Evolutionary conservation across 768 basidiomycete genomes (phyloP), one percentile per base, ranked within the genome.

Genomic region (Lanmaoa pseudosensibilis): DNA sequence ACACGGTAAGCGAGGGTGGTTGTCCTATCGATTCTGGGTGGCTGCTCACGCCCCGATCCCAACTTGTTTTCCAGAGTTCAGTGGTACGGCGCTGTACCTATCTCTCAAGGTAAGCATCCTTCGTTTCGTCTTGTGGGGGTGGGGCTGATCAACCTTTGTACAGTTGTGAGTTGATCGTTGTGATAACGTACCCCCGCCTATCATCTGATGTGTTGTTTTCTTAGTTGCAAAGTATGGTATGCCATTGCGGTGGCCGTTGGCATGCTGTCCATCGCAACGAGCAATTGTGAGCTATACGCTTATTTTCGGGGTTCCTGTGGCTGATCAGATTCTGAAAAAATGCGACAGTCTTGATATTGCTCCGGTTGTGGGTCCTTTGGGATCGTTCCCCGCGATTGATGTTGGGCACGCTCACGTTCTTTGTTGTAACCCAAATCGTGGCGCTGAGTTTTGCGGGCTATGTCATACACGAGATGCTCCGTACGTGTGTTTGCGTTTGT

Each of bases 341-440:
- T 15, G 1, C 43, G 23, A 39, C 33, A 77, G 77, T 77, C 55
- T 66, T 77, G 21, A 63, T 78, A 12, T 59, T 78, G 36, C 62
- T 77, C n/a, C 72, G 74, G 2, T 30, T 77, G 9, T 78, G 77
- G 77, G 60, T 73, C 23, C 58, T 76, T 6, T 77, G 76, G 64
- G 69, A 66, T 38, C 65, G 69, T 12, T 37, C 33, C 1, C 65
- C 60, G n/a, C 54, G 56, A 5, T 44, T 77, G 25, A 64, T 77
- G 45, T 21, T 69, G 19, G 52, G 38, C 41, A 76, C 73, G 1
- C 50, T 77, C 4, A 19, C 39, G 15, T 59, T 71, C 32, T 77
- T 68, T 27, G 18, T 73, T n/a, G 8, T 65, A 4, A 74, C 73
- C 0, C 73, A 76, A 33, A 50, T 66, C 6, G 44, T 62, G 0